phyloP scores from a whole-genome alignment of 106 monocot genomes.

The Acorus calamus region DNA sequence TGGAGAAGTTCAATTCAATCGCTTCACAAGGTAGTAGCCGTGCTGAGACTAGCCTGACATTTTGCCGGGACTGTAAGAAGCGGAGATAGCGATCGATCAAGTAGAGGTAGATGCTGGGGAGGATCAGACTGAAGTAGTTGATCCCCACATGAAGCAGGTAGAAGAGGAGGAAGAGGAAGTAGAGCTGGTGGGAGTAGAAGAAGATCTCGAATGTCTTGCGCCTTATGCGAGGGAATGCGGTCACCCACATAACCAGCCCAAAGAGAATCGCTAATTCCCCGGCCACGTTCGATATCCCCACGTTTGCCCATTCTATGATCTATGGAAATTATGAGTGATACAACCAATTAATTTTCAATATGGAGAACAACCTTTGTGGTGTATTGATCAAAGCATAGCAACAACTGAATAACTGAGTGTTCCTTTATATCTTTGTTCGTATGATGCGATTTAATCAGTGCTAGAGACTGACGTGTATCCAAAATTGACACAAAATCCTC shows the following conservation, averaged over 20 bases:
- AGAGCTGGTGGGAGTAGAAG: conserved; percentile 83
- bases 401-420: no score
- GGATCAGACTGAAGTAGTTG: conserved; percentile 28
- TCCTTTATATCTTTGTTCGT: no score
- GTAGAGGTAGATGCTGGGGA: conserved; percentile 80
- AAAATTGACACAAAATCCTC: no score
- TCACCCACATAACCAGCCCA: conserved; percentile 54
- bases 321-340: background rate
- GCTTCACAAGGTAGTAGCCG: conserved; percentile 62
- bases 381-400: no score
- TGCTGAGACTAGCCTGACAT: conserved; percentile 54
- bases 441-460: no score
- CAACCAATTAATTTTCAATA: no score
- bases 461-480: no score
- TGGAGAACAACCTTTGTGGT: no score
- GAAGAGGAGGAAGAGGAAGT: conserved; percentile 65
- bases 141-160: conserved; percentile 53
- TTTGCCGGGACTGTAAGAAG: conserved; percentile 52
- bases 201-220: conserved; percentile 80
- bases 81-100: conserved; percentile 68
- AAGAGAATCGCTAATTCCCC: conserved; percentile 56
- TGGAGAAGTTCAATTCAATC: conserved; percentile 77
- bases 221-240: conserved; percentile 51
- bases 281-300: conserved; percentile 37
- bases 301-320: conserved; percentile 56